Evolutionary conservation across 768 basidiomycete genomes (phyloP), one percentile per base, ranked within the genome.

Genomic region (Russula vinacea): DNA sequence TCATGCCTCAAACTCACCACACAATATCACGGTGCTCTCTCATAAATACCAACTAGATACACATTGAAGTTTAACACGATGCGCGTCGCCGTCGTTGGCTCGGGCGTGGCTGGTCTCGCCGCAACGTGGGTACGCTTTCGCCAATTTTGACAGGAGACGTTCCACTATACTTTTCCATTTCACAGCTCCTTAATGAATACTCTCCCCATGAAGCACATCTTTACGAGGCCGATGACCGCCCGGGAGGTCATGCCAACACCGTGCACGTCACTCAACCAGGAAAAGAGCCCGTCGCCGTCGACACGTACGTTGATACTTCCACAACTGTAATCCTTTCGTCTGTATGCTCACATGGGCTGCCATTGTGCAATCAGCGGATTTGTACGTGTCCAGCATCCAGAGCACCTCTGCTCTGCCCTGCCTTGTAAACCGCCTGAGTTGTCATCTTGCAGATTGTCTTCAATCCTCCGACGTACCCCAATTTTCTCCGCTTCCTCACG

Each of bases 241-340:
- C 85, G 0, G 89, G 90, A 14, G 90, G 89, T 6, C 90, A 92
- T 70, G 88, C 89, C 6, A 85, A 92, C 71, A 91, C 90, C 0
- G 84, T 89, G 11, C 72, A 71, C 45, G 89, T 83, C 72, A 71
- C 71, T n/a, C n/a, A n/a, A 29, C 29, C 29, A 29, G 29, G 29
- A 29, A 29, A 29, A 29, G 29, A 29, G 29, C 29, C 29, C 29
- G 29, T 29, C 5, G 29, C 5, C 29, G 29, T 29, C 5, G 29
- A 2, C 29, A 29, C 29, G 29, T 29, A 29, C 5, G 29, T 29
- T 29, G 29, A n/a, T n/a, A n/a, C 29, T 29, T 29, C 2, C 2
- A 29, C 29, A 17, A n/a, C n/a, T n/a, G n/a, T n/a, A n/a, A n/a
- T n/a, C 44, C 32, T 47, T 24, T n/a, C 24, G 4, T 16, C 47